phyloP scores from a whole-genome alignment of 768 basidiomycete species.

The Mycena olivaceomarginata region DNA sequence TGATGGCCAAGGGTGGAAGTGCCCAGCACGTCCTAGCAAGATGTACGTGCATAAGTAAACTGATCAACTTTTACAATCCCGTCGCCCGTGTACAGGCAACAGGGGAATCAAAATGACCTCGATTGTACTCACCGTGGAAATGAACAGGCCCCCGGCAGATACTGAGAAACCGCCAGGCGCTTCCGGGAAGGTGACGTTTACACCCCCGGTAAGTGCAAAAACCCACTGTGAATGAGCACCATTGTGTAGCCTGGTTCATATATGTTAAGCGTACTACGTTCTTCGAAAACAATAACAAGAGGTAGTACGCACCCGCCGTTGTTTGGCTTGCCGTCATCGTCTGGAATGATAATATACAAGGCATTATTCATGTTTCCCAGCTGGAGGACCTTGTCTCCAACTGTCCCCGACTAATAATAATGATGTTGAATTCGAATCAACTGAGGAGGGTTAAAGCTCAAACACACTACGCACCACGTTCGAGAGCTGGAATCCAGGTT shows the following conservation, averaged over 20 bases:
- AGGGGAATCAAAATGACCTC: constrained; percentile 20
- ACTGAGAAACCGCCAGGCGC: constrained; percentile 42
- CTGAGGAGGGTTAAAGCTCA: constrained; percentile 14
- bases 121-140: constrained; percentile 42
- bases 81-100: constrained; percentile 20
- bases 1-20: constrained; percentile 45
- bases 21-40: constrained; percentile 41
- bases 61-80: constrained; percentile 22
- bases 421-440: constrained; percentile 25
- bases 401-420: constrained; percentile 40
- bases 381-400: constrained; percentile 45
- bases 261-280: constrained; percentile 32
- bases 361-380: constrained; percentile 43
- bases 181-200: constrained; percentile 44
- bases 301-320: constrained; percentile 42
- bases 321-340: constrained; percentile 46
- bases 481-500: constrained; percentile 44
- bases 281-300: constrained; percentile 26
- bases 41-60: constrained; percentile 23
- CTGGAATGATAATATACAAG: constrained; percentile 43
- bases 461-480: constrained; percentile 42
- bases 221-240: constrained; percentile 47
- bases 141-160: constrained; percentile 44
- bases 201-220: constrained; percentile 46
- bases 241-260: constrained; percentile 42